Evolutionary conservation across 2,329 filamentous ascomycete species (phyloP).

Genomic region (Esteya vermicola): DNA sequence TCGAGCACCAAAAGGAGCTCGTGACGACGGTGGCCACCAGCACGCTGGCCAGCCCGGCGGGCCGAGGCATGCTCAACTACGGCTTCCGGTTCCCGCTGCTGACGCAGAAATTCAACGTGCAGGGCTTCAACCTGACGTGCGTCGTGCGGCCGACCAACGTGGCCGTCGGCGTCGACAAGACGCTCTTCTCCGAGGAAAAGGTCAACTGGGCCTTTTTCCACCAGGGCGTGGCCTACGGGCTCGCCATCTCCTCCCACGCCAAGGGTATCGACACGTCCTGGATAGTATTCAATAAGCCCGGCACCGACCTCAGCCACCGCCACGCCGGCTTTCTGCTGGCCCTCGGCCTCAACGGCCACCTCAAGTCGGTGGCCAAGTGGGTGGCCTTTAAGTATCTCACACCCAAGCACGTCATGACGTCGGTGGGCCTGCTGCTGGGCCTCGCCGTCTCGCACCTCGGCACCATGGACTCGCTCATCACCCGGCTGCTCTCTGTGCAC

Average conservation of each 20-base stretch:
- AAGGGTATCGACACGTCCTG: conserved; percentile 96
- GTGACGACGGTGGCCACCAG: conserved; percentile 76
- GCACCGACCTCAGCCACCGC: conserved; percentile 76
- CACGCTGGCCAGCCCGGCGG: conserved; percentile 77
- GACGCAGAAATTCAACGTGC: conserved; percentile 81
- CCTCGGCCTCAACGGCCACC: conserved; percentile 81
- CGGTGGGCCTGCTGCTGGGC: conserved; percentile 83
- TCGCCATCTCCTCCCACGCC: conserved; percentile 79
- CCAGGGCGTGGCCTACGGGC: conserved; percentile 80
- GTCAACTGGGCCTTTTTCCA: conserved; percentile 99
- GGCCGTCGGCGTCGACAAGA: conserved; percentile 83
- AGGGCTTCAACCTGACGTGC: conserved; percentile 84
- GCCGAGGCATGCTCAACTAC: conserved; percentile 77
- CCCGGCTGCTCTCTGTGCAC: conserved; percentile 83
- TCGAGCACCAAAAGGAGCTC: conserved; percentile 85
- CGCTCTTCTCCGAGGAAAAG: conserved; percentile 83
- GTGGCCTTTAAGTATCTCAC: conserved; percentile 98
- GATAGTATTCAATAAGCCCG: conserved; percentile 95
- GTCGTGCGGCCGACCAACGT: conserved; percentile 85
- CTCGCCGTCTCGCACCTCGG: conserved; percentile 88
- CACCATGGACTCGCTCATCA: conserved; percentile 94
- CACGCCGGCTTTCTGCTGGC: conserved; percentile 89
- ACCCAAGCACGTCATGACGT: conserved; percentile 98
- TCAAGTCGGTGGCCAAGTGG: conserved; percentile 94
- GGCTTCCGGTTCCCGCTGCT: conserved; percentile 75